Evolutionary conservation across 2,329 filamentous ascomycete species (phyloP).

Genomic region (Aspergillus novoparasiticus): DNA sequence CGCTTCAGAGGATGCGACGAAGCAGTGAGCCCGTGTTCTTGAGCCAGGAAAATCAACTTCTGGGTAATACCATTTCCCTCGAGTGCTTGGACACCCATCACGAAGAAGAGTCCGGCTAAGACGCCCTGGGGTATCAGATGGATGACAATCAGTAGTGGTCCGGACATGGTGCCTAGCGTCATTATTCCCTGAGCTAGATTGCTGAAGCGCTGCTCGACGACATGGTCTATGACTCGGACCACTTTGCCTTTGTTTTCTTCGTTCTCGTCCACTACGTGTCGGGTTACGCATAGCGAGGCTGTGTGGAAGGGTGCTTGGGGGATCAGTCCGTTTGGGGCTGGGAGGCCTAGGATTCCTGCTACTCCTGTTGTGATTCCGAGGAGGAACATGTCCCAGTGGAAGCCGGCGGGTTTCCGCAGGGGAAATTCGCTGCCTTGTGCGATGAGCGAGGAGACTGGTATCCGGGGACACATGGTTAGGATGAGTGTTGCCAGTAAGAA

Average conservation of each 20-base stretch:
- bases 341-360: slow-evolving; percentile 74
- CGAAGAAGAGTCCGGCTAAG: slow-evolving; percentile 78
- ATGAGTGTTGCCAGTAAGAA: not conserved
- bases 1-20: slow-evolving; percentile 60
- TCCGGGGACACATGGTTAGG: not conserved
- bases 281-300: slow-evolving; percentile 72
- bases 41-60: slow-evolving; percentile 70
- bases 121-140: slow-evolving; percentile 79
- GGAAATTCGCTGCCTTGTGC: slow-evolving; percentile 83
- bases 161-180: slow-evolving; percentile 77
- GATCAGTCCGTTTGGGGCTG: slow-evolving; percentile 81
- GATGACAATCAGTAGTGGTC: slow-evolving; percentile 71
- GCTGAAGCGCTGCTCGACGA: slow-evolving; percentile 72
- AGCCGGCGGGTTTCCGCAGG: slow-evolving; percentile 76
- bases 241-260: slow-evolving; percentile 62
- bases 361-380: slow-evolving; percentile 76
- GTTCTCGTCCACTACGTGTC: slow-evolving; percentile 56
- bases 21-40: slow-evolving; percentile 65
- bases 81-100: slow-evolving; percentile 80
- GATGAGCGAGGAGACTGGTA: slow-evolving; percentile 74
- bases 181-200: slow-evolving; percentile 78
- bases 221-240: slow-evolving; percentile 63
- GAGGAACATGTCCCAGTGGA: slow-evolving; percentile 84
- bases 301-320: slow-evolving; percentile 85
- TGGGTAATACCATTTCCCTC: slow-evolving; percentile 75